Percentiles rank a stretch among this genome's conserved stretches.
Conservation (phyloP, 1,284 basidiomycete species). For the Hortiboletus rubellus region DNA sequence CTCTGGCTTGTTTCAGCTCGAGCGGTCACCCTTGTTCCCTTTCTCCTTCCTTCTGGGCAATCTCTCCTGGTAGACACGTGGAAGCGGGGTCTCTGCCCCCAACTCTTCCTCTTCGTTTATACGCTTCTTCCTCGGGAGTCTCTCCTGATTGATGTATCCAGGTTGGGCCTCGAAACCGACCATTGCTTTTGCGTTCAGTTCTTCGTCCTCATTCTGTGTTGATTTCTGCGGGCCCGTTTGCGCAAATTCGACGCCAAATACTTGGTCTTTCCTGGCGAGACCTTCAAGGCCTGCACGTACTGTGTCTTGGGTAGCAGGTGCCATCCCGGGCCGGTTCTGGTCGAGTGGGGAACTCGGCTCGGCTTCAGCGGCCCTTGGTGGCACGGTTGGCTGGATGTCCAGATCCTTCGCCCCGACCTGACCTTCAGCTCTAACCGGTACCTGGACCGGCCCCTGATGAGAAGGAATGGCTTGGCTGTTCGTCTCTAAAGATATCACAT, state of each 20-base stretch:
- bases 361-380: background rate
- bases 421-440: background rate
- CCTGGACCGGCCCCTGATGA: background rate
- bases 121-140: slow-evolving; percentile 1
- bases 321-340: background rate
- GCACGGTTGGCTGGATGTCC: background rate
- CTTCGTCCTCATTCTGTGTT: background rate
- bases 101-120: background rate
- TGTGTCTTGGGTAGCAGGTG: background rate
- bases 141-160: background rate
- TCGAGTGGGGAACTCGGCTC: background rate
- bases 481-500: background rate
- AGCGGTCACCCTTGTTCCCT: background rate
- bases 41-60: slow-evolving; percentile 1
- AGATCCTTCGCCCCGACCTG: background rate
- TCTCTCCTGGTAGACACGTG: background rate
- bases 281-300: background rate
- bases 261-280: no score
- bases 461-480: background rate
- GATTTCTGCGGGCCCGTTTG: background rate
- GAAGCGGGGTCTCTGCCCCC: background rate
- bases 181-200: background rate
- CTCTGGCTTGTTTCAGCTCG: background rate
- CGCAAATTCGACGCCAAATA: background rate
- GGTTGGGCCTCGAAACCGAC: background rate